A percentile compares a stretch with the other conserved stretches of the same genome.
These are phyloP conservation scores for Aspergillus ustus DNA, from an alignment of 2,329 filamentous ascomycete genomes.

Conservation along the genomic window DNA sequence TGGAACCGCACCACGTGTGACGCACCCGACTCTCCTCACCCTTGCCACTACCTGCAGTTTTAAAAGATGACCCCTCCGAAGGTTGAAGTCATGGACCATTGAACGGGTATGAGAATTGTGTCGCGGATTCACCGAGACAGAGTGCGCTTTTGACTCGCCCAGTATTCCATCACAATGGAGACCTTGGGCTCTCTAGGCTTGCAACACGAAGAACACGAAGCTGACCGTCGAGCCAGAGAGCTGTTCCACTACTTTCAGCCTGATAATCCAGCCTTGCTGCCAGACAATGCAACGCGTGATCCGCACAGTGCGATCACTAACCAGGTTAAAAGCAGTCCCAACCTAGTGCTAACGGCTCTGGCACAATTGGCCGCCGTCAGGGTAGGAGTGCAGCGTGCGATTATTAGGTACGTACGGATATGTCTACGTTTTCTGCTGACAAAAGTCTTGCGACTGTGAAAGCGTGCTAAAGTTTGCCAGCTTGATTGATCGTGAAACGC, in stretches of 20 bases:
- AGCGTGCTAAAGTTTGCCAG: conserved; percentile 21
- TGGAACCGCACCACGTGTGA: not conserved
- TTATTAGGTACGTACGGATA: conserved; percentile 30
- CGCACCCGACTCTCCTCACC: not conserved
- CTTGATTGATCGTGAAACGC: conserved; percentile 49
- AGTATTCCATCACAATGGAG: not conserved
- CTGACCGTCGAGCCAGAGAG: conserved; percentile 27
- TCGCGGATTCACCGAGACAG: not conserved
- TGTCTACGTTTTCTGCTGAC: not conserved
- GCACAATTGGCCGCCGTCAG: conserved; percentile 30
- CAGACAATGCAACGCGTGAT: not conserved
- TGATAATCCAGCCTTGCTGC: conserved; percentile 25
- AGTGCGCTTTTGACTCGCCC: not conserved
- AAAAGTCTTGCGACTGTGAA: no score
- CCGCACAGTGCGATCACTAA: not conserved
- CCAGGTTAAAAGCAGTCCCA: conserved; percentile 16
- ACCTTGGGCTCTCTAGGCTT: not conserved
- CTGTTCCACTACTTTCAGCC: conserved; percentile 32
- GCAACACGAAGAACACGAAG: conserved; percentile 14
- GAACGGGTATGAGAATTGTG: not conserved
- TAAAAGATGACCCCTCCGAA: not conserved
- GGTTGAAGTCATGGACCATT: not conserved
- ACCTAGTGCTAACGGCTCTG: conserved; percentile 29
- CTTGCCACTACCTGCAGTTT: not conserved
- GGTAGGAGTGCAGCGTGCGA: conserved; percentile 31